Conservation (phyloP, 1,284 basidiomycete species). For the Pseudozyma thailandica region DNA sequence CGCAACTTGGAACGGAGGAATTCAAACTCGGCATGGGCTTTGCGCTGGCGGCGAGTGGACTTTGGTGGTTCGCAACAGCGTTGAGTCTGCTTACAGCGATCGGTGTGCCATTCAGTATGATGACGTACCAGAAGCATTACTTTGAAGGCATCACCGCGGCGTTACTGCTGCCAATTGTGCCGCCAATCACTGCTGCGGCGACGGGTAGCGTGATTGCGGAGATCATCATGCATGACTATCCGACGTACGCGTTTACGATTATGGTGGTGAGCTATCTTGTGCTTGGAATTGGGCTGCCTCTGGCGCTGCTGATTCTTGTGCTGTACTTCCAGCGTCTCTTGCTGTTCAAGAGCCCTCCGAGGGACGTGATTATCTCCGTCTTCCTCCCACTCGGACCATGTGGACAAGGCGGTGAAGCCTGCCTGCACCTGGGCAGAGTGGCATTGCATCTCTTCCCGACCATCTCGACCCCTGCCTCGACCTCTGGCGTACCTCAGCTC, state of each 20-base stretch:
- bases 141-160: conserved; percentile 57
- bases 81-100: conserved; percentile 41
- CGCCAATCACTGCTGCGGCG: conserved; percentile 58
- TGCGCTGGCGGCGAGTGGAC: conserved; percentile 36
- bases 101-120: conserved; percentile 57
- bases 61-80: conserved; percentile 50
- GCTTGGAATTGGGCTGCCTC: conserved; percentile 55
- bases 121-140: conserved; percentile 59
- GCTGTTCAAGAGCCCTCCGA: conserved; percentile 56
- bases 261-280: conserved; percentile 52
- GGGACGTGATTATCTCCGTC: conserved; percentile 59
- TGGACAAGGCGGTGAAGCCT: conserved; percentile 60
- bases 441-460: conserved; percentile 52
- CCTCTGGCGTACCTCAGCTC: conserved; percentile 47
- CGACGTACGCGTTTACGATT: conserved; percentile 57
- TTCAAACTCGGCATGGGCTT: conserved; percentile 49
- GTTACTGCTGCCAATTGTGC: conserved; percentile 56
- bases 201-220: conserved; percentile 50
- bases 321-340: conserved; percentile 61
- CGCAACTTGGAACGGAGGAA: conserved; percentile 47
- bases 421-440: conserved; percentile 51
- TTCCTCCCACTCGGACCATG: conserved; percentile 58
- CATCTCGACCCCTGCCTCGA: conserved; percentile 21
- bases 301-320: conserved; percentile 54
- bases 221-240: conserved; percentile 40